phyloP scores from a whole-genome alignment of 129 eudicot genomes.

The Ambrosia trifida region DNA sequence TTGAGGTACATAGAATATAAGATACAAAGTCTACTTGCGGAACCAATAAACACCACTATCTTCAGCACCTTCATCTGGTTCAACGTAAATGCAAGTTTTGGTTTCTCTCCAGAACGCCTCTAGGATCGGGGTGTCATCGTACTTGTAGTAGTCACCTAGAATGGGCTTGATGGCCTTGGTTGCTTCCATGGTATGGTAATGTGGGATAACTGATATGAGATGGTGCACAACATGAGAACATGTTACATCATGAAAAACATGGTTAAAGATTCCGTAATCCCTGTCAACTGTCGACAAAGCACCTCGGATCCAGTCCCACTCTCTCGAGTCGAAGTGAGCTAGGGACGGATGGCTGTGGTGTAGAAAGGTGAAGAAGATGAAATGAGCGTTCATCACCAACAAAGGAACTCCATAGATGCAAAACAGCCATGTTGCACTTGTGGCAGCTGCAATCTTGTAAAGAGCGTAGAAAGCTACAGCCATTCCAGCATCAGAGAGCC shows the following conservation, averaged over 20 bases:
- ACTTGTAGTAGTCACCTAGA: constrained; percentile 16
- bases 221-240: constrained; percentile 42
- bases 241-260: constrained; percentile 53
- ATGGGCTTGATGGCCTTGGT: constrained; percentile 15
- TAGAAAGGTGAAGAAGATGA: constrained; percentile 51
- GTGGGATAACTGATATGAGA: not conserved
- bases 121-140: not conserved
- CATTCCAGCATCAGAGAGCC: constrained; percentile 49
- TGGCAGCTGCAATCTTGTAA: constrained; percentile 32
- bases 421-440: constrained; percentile 46
- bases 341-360: constrained; percentile 58
- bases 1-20: not conserved
- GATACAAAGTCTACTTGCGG: constrained; percentile 1
- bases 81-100: not conserved
- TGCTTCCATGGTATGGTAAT: constrained; percentile 9
- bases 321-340: constrained; percentile 48
- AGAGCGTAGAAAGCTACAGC: constrained; percentile 22
- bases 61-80: constrained; percentile 16
- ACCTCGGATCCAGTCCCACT: constrained; percentile 62
- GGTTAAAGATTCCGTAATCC: constrained; percentile 51
- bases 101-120: constrained; percentile 16
- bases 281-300: constrained; percentile 54
- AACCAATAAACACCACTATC: constrained; percentile 21
- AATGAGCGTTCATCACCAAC: constrained; percentile 47
- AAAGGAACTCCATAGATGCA: constrained; percentile 48